phyloP scores from a whole-genome alignment of 371 early-diverging fungal species.

The Nosema granulosis region DNA sequence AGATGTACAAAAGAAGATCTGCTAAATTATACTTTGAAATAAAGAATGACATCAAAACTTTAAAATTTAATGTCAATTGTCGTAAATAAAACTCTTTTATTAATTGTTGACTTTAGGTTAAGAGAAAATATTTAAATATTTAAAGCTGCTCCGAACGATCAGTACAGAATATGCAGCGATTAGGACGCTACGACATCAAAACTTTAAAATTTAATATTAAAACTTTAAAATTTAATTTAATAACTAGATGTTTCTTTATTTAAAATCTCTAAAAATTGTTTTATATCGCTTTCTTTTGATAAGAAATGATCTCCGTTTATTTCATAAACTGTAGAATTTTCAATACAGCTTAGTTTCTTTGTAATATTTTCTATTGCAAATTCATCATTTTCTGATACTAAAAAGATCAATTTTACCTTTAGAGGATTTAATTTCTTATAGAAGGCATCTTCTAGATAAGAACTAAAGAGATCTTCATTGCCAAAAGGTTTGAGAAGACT shows the following conservation, averaged over 20 bases:
- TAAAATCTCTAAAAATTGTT: conserved; percentile 23
- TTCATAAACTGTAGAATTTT: conserved; percentile 14
- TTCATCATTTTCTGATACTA: conserved; percentile 59
- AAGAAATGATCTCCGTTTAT: conserved; percentile 51
- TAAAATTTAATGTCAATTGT: too few species aligned
- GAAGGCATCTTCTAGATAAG: conserved; percentile 35
- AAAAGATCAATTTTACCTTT: conserved; percentile 32
- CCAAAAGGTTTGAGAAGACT: conserved; percentile 48
- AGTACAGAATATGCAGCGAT: too few species aligned
- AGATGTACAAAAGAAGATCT: not conserved
- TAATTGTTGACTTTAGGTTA: too few species aligned
- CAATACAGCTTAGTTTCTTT: conserved; percentile 26
- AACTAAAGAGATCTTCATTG: conserved; percentile 62
- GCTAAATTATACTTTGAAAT: not conserved
- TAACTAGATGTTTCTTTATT: too few species aligned
- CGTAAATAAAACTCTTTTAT: too few species aligned
- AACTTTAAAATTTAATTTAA: too few species aligned
- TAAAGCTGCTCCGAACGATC: too few species aligned
- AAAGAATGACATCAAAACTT: too few species aligned
- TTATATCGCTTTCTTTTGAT: not conserved
- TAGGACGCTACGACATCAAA: too few species aligned
- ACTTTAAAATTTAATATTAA: too few species aligned
- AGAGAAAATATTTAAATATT: too few species aligned
- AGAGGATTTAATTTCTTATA: conserved; percentile 35
- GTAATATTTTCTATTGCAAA: conserved; percentile 34